These are phyloP conservation scores for Rubia balearica DNA, from an alignment of 305 asterid species.

Conservation along the genomic window DNA sequence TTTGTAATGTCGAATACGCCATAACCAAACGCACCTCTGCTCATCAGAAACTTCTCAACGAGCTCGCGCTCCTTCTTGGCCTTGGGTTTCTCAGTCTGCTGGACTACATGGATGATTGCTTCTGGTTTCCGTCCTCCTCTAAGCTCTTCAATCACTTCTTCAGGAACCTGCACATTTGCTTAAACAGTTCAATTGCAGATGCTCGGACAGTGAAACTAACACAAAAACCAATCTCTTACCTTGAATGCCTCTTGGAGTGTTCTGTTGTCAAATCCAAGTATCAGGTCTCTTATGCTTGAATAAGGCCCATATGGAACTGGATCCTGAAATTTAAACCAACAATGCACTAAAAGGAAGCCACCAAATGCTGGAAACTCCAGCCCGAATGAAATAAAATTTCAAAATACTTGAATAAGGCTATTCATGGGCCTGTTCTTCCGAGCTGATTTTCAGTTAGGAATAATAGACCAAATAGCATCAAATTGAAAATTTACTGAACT, in stretches of 20 bases:
- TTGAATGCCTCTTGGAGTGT: conserved; percentile 58
- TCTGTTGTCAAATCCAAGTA: conserved; percentile 64
- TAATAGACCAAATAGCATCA: too few species aligned
- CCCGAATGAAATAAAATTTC: not conserved
- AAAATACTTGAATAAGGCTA: not conserved
- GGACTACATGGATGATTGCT: conserved; percentile 47
- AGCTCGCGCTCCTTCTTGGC: conserved; percentile 32
- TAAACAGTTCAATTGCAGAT: not conserved
- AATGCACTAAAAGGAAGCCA: too few species aligned
- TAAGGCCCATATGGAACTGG: conserved; percentile 37
- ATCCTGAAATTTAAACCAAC: conserved; percentile 32
- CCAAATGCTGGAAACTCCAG: not conserved
- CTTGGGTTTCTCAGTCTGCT: conserved; percentile 16
- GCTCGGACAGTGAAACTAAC: not conserved
- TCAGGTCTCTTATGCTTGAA: conserved; percentile 52
- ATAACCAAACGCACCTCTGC: conserved; percentile 16
- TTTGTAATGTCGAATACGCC: conserved; percentile 27
- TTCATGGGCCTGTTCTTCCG: too few species aligned
- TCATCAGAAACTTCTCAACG: conserved; percentile 25
- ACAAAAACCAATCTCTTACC: conserved; percentile 17
- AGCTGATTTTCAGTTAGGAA: too few species aligned
- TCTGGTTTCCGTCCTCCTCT: conserved; percentile 36
- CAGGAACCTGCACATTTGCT: conserved; percentile 37
- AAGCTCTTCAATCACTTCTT: conserved; percentile 48
- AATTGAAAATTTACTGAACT: too few species aligned